These are phyloP conservation scores for Ballota nigra DNA, from an alignment of 257 asterid species.

Conservation along the genomic window DNA sequence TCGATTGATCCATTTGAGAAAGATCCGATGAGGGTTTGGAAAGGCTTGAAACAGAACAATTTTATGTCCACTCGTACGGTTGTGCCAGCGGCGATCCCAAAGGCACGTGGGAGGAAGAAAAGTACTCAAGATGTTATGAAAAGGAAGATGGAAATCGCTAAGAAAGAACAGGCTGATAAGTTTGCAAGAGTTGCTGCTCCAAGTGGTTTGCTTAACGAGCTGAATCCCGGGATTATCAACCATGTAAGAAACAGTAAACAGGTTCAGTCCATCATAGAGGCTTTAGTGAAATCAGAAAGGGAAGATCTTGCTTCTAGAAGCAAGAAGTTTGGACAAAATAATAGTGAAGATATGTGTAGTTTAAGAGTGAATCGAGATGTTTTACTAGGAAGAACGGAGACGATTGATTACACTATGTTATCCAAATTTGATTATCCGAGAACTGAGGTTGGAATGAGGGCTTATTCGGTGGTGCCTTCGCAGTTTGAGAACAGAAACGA, in stretches of 20 bases:
- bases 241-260: slow-evolving; percentile 92
- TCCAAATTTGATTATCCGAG: slow-evolving; percentile 37
- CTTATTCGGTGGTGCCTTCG: slow-evolving; percentile 32
- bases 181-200: slow-evolving; percentile 95
- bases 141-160: slow-evolving; percentile 74
- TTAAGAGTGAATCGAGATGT: too few species aligned
- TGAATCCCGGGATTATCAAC: slow-evolving; percentile 93
- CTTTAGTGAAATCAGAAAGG: slow-evolving; percentile 65
- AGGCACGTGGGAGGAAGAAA: slow-evolving; percentile 65
- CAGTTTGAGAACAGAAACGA: slow-evolving; percentile 31
- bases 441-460: slow-evolving; percentile 25
- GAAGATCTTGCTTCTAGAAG: slow-evolving; percentile 41
- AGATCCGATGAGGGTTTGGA: slow-evolving; percentile 73
- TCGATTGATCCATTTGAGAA: slow-evolving; percentile 64
- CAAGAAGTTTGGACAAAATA: slow-evolving; percentile 36
- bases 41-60: slow-evolving; percentile 82
- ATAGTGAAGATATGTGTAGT: too few species aligned
- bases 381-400: slow-evolving; percentile 35
- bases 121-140: slow-evolving; percentile 44
- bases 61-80: slow-evolving; percentile 54
- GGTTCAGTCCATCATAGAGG: slow-evolving; percentile 87
- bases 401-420: slow-evolving; percentile 28
- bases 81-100: slow-evolving; percentile 50
- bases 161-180: slow-evolving; percentile 78
- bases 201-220: slow-evolving; percentile 82